These are phyloP conservation scores for Coriolopsis trogii DNA, from an alignment of 1,284 basidiomycete genomes.

Conservation along the genomic window DNA sequence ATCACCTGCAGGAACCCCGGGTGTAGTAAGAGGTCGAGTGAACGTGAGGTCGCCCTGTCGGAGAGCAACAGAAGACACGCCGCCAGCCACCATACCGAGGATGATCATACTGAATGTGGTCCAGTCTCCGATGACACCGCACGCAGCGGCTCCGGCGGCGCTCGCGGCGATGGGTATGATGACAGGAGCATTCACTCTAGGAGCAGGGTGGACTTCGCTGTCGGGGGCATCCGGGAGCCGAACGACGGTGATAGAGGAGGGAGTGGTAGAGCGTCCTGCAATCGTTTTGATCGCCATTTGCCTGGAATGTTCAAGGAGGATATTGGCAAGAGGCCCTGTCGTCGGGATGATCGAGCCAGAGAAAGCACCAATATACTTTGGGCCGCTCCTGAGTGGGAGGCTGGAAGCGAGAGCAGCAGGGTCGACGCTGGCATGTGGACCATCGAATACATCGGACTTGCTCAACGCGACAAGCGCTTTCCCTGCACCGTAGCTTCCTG, in stretches of 20 bases:
- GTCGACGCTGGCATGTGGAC: conserved; percentile 16
- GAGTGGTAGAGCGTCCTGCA: conserved; percentile 16
- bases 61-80: conserved; percentile 11
- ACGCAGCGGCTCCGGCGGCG: conserved; percentile 14
- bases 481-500: conserved; percentile 16
- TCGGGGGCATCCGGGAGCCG: conserved; percentile 12
- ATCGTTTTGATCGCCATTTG: background rate
- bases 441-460: conserved; percentile 19
- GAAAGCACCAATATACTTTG: conserved; percentile 16
- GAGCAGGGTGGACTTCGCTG: conserved; percentile 14
- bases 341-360: conserved; percentile 14
- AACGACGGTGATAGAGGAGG: conserved; percentile 17
- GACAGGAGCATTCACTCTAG: conserved; percentile 12
- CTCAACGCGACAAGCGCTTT: conserved; percentile 2
- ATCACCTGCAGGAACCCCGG: conserved; percentile 18
- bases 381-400: conserved; percentile 1
- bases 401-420: conserved; percentile 8
- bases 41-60: conserved; percentile 21
- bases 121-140: conserved; percentile 19
- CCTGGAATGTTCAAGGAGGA: conserved; percentile 7
- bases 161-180: conserved; percentile 21
- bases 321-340: conserved; percentile 13
- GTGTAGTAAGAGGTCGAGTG: conserved; percentile 15
- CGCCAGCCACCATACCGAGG: conserved; percentile 20
- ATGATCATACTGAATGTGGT: conserved; percentile 13